Evolutionary conservation across 306 rosid species (phyloP).

Genomic region (Aeschynomene evenia): DNA sequence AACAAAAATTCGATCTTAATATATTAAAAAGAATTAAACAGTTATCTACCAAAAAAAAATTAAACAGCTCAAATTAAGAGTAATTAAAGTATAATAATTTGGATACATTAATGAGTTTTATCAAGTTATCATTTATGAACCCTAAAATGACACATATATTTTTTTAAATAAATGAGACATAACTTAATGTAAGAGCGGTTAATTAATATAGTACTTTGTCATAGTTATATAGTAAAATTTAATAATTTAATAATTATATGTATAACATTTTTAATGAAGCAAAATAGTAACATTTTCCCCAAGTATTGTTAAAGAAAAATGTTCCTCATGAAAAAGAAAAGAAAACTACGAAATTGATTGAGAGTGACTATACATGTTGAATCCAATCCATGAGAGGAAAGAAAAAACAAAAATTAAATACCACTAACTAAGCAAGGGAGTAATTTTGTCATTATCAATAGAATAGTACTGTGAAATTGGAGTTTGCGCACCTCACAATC

Average conservation of each 20-base stretch:
- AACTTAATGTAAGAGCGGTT: not conserved
- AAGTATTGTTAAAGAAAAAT: not conserved
- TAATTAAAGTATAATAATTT: too few relatives aligned
- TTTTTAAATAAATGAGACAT: too few relatives aligned
- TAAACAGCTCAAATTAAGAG: too few relatives aligned
- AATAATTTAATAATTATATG: too few relatives aligned
- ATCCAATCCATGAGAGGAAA: not conserved
- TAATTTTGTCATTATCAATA: constrained; percentile 8
- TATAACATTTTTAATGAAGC: not conserved
- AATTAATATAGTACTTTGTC: not conserved
- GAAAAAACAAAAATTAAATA: not conserved
- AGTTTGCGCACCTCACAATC: constrained; percentile 18
- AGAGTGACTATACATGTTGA: not conserved
- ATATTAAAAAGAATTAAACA: too few relatives aligned
- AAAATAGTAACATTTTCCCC: not conserved
- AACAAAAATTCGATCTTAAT: too few relatives aligned
- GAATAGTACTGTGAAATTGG: not conserved
- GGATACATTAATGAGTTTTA: too few relatives aligned
- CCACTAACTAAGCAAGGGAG: not conserved
- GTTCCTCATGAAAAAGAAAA: not conserved
- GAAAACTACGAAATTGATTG: not conserved
- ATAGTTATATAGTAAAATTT: not conserved
- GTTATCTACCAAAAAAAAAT: too few relatives aligned
- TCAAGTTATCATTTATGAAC: too few relatives aligned
- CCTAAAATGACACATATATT: not conserved